Conservation (phyloP, 306 rosid genomes). For the Vigna unguiculata region DNA sequence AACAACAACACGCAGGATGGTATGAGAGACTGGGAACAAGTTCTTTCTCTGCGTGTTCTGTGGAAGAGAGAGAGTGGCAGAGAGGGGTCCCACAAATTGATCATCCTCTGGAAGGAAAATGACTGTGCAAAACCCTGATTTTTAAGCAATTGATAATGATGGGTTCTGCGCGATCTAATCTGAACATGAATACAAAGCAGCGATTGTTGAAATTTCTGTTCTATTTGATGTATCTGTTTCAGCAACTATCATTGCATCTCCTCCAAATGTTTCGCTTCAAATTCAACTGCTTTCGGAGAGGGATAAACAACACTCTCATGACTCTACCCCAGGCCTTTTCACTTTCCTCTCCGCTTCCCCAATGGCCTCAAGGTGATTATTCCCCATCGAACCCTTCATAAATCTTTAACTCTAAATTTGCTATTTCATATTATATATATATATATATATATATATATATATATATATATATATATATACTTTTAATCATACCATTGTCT, state of each 20-base stretch:
- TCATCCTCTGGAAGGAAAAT: not conserved
- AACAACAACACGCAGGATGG: not conserved
- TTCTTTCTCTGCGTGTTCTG: not conserved
- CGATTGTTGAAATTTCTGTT: not conserved
- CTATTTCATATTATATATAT: too few species aligned
- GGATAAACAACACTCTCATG: not conserved
- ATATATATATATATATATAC: too few species aligned
- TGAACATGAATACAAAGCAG: conserved; percentile 10
- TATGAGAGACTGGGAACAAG: not conserved
- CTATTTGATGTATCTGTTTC: conserved; percentile 23
- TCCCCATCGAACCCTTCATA: not conserved
- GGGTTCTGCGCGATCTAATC: not conserved
- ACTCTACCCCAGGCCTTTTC: conserved; percentile 56
- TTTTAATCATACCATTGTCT: not conserved
- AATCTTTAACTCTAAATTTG: not conserved
- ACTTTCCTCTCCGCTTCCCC: conserved; percentile 64
- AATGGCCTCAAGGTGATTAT: conserved; percentile 77
- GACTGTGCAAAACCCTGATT: not conserved
- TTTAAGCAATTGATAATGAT: not conserved
- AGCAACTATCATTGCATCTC: conserved; percentile 11
- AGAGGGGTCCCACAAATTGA: conserved; percentile 33
- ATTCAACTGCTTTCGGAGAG: conserved; percentile 51
- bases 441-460: too few species aligned
- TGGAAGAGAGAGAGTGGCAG: not conserved
- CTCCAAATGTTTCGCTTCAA: conserved; percentile 51